Percentiles rank a stretch among this genome's conserved stretches.
Conservation (phyloP, 2,329 filamentous ascomycete species). For the Fusarium camptoceras region DNA sequence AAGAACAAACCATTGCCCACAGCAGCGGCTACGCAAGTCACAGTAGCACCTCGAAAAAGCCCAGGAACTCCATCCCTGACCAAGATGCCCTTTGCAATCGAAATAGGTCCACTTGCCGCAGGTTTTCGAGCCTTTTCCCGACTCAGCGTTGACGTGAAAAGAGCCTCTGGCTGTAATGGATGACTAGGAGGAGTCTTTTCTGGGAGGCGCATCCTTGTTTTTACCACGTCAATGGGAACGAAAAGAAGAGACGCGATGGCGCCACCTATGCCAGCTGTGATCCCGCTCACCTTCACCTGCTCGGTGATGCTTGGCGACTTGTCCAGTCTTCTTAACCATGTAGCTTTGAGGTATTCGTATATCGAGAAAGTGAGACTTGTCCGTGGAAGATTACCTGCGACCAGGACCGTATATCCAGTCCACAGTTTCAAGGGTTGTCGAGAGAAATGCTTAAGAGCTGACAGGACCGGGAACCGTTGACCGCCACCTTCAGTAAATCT, state of each 20-base stretch:
- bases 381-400: conserved; percentile 29
- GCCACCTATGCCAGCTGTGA: conserved; percentile 29
- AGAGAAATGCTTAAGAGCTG: conserved; percentile 24
- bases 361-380: conserved; percentile 31
- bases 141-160: conserved; percentile 6
- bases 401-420: conserved; percentile 29
- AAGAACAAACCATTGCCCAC: conserved; percentile 24
- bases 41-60: conserved; percentile 22
- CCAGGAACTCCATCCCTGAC: conserved; percentile 19
- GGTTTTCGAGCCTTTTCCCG: conserved; percentile 11
- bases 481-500: conserved; percentile 11
- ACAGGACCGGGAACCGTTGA: conserved; percentile 1
- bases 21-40: conserved; percentile 31
- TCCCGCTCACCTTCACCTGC: conserved; percentile 22
- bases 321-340: background rate
- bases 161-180: conserved; percentile 6
- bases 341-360: conserved; percentile 27
- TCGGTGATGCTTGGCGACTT: background rate
- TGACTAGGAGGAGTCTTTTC: conserved; percentile 7
- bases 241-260: conserved; percentile 24
- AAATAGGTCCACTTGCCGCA: background rate
- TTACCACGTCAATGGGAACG: conserved; percentile 25
- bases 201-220: conserved; percentile 29
- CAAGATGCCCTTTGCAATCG: conserved; percentile 24
- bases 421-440: conserved; percentile 21